phyloP scores from a whole-genome alignment of 257 asterid genomes.

The Solanum piurae region DNA sequence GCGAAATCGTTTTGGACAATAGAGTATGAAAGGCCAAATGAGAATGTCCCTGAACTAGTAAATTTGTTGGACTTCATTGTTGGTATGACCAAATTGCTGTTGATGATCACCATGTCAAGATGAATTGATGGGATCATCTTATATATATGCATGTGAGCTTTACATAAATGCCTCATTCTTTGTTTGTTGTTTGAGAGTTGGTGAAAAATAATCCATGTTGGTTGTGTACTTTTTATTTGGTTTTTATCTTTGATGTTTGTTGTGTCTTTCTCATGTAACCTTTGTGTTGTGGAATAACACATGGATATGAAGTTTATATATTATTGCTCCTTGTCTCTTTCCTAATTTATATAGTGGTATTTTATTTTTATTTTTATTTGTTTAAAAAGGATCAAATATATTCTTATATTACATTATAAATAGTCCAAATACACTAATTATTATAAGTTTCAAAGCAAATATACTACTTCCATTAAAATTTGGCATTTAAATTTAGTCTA shows the following conservation, averaged over 20 bases:
- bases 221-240: background rate
- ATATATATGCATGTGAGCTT: background rate
- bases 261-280: background rate
- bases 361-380: too few relatives aligned
- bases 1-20: background rate
- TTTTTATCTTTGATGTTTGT: background rate
- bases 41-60: background rate
- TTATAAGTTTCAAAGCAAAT: background rate
- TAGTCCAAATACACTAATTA: background rate
- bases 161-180: background rate
- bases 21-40: background rate
- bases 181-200: background rate
- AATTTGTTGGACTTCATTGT: background rate
- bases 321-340: background rate
- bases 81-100: background rate
- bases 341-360: background rate
- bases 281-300: background rate
- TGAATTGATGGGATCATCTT: background rate
- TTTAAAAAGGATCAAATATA: background rate
- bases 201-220: background rate
- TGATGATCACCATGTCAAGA: background rate
- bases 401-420: too few relatives aligned
- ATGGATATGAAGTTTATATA: background rate
- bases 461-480: background rate
- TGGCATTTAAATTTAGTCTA: background rate